These are phyloP conservation scores for Neofusicoccum kwambonambiense DNA, from an alignment of 2,329 filamentous ascomycete species.

Conservation along the genomic window DNA sequence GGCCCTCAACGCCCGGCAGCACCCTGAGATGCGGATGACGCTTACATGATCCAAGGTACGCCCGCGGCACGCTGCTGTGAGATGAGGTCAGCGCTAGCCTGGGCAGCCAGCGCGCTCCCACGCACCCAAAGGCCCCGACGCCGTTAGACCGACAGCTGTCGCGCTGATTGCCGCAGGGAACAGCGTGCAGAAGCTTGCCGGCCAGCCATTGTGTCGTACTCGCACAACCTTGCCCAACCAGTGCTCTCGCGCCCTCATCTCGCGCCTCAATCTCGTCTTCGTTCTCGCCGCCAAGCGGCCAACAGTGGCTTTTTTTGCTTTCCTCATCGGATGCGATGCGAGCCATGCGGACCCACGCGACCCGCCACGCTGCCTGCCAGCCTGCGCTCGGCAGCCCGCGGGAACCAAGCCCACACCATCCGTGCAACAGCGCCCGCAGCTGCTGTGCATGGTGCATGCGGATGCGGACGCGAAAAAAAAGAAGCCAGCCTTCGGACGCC, in stretches of 20 bases:
- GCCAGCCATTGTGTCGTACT: neutral
- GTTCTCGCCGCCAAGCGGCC: too few relatives aligned
- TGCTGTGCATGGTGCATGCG: neutral
- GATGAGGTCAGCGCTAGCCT: slow-evolving; percentile 14
- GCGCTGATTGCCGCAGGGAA: slow-evolving; percentile 2
- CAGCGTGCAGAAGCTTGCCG: neutral
- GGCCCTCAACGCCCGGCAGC: neutral
- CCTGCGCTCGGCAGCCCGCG: neutral
- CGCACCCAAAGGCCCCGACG: neutral
- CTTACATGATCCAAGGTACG: slow-evolving; percentile 11
- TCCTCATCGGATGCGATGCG: neutral
- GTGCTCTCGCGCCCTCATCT: neutral
- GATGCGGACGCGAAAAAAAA: neutral
- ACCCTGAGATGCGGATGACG: neutral
- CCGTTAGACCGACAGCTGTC: slow-evolving; percentile 1
- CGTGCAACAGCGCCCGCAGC: neutral
- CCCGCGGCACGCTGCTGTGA: neutral
- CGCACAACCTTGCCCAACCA: neutral
- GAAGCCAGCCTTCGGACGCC: neutral
- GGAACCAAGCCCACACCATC: neutral
- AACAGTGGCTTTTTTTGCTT: neutral
- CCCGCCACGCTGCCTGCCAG: neutral
- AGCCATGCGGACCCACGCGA: neutral
- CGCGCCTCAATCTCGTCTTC: neutral
- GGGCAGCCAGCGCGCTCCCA: neutral